These are phyloP conservation scores for Ziziphus jujuba DNA, from an alignment of 306 rosid genomes.

Conservation along the genomic window DNA sequence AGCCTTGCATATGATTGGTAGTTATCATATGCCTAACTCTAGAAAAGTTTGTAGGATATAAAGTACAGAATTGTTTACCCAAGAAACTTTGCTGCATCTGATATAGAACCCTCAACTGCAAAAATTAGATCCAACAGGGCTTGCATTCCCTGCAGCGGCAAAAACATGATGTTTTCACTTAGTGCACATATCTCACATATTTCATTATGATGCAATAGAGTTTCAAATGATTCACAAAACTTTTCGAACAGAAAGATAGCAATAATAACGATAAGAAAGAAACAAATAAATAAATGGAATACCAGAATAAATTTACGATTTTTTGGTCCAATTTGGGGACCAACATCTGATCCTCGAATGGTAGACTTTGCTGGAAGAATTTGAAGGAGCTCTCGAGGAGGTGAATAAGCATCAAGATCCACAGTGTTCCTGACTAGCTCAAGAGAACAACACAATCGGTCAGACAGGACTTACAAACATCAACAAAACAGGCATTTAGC, in stretches of 20 bases:
- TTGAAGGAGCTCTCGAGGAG: constrained; percentile 76
- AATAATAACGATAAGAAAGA: not conserved
- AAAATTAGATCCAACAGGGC: constrained; percentile 82
- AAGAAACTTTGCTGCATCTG: constrained; percentile 81
- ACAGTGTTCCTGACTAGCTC: constrained; percentile 62
- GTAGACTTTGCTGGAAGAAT: constrained; percentile 81
- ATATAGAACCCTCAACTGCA: constrained; percentile 74
- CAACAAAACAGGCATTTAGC: not conserved
- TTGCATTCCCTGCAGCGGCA: constrained; percentile 74
- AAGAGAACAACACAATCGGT: constrained; percentile 2
- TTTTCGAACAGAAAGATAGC: not conserved
- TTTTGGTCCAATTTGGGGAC: constrained; percentile 82
- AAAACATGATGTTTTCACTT: not conserved
- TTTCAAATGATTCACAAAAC: not conserved
- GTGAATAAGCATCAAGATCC: constrained; percentile 64
- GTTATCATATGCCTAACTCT: not conserved
- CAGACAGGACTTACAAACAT: not conserved
- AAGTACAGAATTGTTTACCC: constrained; percentile 52
- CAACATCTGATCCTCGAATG: constrained; percentile 67
- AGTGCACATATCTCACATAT: not conserved
- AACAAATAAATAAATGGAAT: not conserved
- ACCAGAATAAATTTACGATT: constrained; percentile 73
- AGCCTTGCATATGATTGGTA: not conserved
- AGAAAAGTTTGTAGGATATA: constrained; percentile 1
- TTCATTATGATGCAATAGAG: not conserved